Percentiles rank a stretch among this genome's conserved stretches.
These are phyloP conservation scores for Citrus cavaleriei DNA, from an alignment of 345 rosid genomes.

Conservation along the genomic window DNA sequence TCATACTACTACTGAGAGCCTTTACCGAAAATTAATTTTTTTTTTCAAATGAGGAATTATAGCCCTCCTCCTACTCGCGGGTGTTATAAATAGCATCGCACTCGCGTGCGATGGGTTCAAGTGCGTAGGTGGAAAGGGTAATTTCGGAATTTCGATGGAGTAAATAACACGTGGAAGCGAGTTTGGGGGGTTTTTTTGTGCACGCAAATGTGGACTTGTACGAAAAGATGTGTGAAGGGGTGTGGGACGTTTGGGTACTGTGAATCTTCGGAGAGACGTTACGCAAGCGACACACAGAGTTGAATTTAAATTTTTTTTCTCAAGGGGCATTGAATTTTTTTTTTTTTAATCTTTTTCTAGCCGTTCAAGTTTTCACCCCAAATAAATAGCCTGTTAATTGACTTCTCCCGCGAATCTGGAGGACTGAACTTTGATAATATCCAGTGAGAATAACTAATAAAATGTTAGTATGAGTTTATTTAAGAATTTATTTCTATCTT, in stretches of 20 bases:
- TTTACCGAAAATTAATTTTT: neutral
- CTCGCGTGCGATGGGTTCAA: slow-evolving; percentile 21
- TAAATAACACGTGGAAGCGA: slow-evolving; percentile 20
- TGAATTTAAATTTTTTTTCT: slow-evolving; percentile 1
- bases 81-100: neutral
- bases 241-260: slow-evolving; percentile 16
- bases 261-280: slow-evolving; percentile 55
- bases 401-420: neutral
- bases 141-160: neutral
- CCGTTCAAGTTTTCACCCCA: no score
- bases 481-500: no score
- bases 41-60: neutral
- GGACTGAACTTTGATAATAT: neutral
- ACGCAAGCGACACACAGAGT: slow-evolving; percentile 29
- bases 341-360: no score
- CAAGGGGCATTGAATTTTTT: neutral
- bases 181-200: neutral
- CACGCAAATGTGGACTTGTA: neutral
- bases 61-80: slow-evolving; percentile 26
- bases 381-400: neutral
- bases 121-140: slow-evolving; percentile 11
- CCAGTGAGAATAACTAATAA: no score
- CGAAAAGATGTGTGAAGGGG: neutral
- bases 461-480: no score
- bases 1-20: slow-evolving; percentile 10